Conservation (phyloP, 805 yeast genomes). For the Monosporozyma yasuniensis region DNA sequence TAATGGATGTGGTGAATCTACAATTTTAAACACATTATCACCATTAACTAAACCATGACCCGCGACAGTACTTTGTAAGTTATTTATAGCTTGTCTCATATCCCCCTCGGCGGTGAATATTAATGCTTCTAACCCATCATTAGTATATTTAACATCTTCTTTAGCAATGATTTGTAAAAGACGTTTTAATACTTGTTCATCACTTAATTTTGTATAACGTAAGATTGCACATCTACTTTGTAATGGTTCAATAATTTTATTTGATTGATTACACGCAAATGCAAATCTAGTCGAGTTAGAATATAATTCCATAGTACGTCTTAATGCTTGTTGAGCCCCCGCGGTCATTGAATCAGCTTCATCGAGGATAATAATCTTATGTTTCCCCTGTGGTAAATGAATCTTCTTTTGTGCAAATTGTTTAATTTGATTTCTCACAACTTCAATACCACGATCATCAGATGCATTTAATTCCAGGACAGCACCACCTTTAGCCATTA, state of each 20-base stretch:
- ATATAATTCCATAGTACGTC: constrained; percentile 92
- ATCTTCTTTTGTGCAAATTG: constrained; percentile 94
- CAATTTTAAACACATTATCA: constrained; percentile 88
- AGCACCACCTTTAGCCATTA: constrained; percentile 54
- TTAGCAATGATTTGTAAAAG: constrained; percentile 57
- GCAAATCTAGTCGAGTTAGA: constrained; percentile 96
- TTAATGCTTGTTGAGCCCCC: constrained; percentile 89
- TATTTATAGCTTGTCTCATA: constrained; percentile 96
- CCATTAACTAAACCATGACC: constrained; percentile 90
- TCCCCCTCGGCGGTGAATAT: constrained; percentile 96
- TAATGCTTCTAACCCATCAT: constrained; percentile 87
- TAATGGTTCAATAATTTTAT: constrained; percentile 90
- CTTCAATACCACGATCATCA: constrained; percentile 96
- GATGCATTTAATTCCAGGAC: constrained; percentile 91
- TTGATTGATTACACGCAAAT: constrained; percentile 94
- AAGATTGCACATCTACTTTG: constrained; percentile 95
- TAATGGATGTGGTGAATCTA: constrained; percentile 93
- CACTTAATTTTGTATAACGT: constrained; percentile 70
- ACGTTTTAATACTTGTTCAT: constrained; percentile 75
- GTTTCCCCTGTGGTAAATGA: constrained; percentile 77
- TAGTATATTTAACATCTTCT: constrained; percentile 70
- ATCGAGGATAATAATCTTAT: constrained; percentile 85
- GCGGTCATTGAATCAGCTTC: constrained; percentile 97
- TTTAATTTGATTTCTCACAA: constrained; percentile 86
- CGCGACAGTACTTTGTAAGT: constrained; percentile 85